Conservation (phyloP, 768 basidiomycete genomes). For the Mycena polygramma region DNA sequence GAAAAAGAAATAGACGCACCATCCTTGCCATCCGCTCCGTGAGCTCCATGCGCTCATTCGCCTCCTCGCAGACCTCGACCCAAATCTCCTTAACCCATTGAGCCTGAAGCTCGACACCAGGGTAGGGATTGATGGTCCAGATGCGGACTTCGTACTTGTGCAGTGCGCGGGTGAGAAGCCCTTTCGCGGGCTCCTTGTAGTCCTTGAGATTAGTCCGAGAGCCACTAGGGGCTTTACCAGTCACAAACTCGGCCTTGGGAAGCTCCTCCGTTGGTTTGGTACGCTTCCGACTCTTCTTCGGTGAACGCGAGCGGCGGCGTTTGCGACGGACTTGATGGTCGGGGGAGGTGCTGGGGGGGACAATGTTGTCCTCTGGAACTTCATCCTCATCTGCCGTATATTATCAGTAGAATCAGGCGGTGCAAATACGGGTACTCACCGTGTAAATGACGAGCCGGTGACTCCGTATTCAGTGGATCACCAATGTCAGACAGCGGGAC, state of each 20-base stretch:
- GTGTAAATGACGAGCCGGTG: background rate
- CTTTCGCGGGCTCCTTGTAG: background rate
- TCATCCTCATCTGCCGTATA: background rate
- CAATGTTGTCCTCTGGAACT: background rate
- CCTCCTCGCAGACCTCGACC: constrained; percentile 16
- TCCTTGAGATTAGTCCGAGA: constrained; percentile 25
- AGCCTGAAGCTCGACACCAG: background rate
- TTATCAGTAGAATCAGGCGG: background rate
- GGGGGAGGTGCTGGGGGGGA: background rate
- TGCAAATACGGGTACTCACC: background rate
- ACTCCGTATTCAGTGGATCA: background rate
- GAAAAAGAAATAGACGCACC: constrained; percentile 2
- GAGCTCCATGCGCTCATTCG: constrained; percentile 18
- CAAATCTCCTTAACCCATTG: constrained; percentile 23
- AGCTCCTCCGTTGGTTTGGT: background rate
- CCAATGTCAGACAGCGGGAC: background rate
- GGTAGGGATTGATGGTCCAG: constrained; percentile 5
- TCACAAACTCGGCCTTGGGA: constrained; percentile 17
- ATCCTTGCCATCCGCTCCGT: no score
- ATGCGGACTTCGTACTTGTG: constrained; percentile 21
- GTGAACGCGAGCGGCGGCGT: background rate
- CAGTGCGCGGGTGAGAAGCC: constrained; percentile 10
- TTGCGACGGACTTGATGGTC: background rate
- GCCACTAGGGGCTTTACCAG: constrained; percentile 15
- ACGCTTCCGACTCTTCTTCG: background rate